Conservation (phyloP, 306 rosid species). For the Malus fusca region DNA sequence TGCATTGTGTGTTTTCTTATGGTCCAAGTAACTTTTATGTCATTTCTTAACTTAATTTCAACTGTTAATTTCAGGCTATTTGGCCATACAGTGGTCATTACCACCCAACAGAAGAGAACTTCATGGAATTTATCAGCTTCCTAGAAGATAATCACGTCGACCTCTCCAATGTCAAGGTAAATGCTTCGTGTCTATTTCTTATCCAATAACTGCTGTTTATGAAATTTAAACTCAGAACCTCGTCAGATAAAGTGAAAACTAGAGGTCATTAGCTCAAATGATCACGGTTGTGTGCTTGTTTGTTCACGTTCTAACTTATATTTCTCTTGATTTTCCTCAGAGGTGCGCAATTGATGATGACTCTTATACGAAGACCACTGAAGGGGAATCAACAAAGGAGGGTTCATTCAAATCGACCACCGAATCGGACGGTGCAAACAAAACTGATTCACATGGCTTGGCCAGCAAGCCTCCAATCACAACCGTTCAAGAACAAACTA, state of each 20-base stretch:
- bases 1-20: not conserved
- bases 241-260: too few relatives aligned
- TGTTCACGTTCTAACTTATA: not conserved
- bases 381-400: conserved; percentile 18
- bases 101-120: conserved; percentile 88
- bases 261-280: not conserved
- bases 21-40: not conserved
- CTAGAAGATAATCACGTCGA: conserved; percentile 72
- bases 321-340: conserved; percentile 20
- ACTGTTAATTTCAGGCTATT: conserved; percentile 50
- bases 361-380: conserved; percentile 21
- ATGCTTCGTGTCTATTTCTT: too few relatives aligned
- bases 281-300: not conserved
- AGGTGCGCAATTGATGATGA: conserved; percentile 79
- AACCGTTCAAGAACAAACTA: conserved; percentile 16
- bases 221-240: not conserved
- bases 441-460: conserved; percentile 2
- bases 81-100: conserved; percentile 99
- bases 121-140: conserved; percentile 67
- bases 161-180: conserved; percentile 80
- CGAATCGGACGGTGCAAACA: not conserved
- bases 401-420: conserved; percentile 11
- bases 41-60: not conserved
- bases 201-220: not conserved
- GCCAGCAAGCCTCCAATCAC: conserved; percentile 13